Evolutionary conservation across 208 protist genomes (phyloP).

Genomic region (Trichomonas gallinae): DNA sequence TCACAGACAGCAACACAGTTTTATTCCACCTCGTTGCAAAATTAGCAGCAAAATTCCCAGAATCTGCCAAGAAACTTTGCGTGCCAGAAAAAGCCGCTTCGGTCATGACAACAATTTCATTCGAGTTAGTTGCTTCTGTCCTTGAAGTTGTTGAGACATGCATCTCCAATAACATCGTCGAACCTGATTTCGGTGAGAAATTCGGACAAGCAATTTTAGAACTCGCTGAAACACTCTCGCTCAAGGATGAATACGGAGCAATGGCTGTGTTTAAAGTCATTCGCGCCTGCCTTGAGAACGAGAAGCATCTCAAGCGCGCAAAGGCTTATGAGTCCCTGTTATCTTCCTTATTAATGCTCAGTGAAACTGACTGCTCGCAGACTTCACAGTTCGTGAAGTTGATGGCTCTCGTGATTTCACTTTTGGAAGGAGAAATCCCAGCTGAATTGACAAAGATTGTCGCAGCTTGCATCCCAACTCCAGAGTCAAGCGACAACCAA

Average conservation of each 20-base stretch:
- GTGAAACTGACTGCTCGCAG: neutral
- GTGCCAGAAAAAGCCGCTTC: neutral
- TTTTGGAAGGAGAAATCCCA: neutral
- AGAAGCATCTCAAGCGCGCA: neutral
- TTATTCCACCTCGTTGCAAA: neutral
- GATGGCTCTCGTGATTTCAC: neutral
- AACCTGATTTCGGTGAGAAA: neutral
- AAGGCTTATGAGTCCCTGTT: neutral
- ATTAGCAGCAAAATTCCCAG: neutral
- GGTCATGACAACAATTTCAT: neutral
- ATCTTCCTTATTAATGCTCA: neutral
- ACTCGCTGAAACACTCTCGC: neutral
- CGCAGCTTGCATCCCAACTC: neutral
- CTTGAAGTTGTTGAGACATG: neutral
- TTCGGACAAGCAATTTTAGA: neutral
- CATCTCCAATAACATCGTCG: neutral
- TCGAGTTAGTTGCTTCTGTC: neutral
- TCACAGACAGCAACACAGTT: neutral
- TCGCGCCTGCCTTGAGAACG: neutral
- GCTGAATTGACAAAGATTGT: neutral
- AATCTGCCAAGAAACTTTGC: neutral
- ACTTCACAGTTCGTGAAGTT: neutral
- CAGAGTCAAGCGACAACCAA: neutral
- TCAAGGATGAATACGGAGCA: neutral
- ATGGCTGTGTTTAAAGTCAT: neutral